Evolutionary conservation across 768 basidiomycete species (phyloP), one percentile per base, ranked within the genome.

Genomic region (Trametes elegans): DNA sequence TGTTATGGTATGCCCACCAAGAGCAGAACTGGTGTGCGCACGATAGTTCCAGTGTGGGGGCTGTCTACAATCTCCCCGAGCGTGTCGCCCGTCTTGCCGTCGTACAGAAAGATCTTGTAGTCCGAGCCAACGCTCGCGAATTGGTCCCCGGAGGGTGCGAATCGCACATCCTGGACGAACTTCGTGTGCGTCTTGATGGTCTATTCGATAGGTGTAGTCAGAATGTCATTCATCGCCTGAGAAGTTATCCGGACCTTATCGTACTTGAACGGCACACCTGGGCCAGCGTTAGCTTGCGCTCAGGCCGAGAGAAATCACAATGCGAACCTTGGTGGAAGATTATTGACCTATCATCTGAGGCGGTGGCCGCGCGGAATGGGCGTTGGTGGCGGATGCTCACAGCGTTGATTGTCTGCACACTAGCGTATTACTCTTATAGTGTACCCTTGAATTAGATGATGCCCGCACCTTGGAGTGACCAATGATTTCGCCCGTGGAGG

Each of bases 51-150:
- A 64, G 80, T 84, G 68, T 93, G 90, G 3, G 82, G 79, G 58
- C 67, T 79, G 51, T 87, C 85, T 11, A 79, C 77, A 46, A 94
- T 65, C 62, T 92, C 90, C 16, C 75, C 78, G 19, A 87, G 59
- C 3, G 83, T 84, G 24, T 96, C 90, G 1, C 94, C 95, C 2
- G 82, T 85, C 69, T 89, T 88, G 24, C 96, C 96, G 53, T 95
- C 91, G 67, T 95, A 96, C 11, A 98, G 64, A 74, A 97, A 90
- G 19, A 90, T 72, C 73, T 88, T 96, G 27, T 78, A 80, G 68
- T 98, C 96, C 5, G 90, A 88, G 19, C 93, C 96, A 31, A 90
- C 93, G 54, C 91, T 93, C 13, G 83, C 88, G 65, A 98, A 95
- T 38, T 84, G 74, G 36, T 87, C 82, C 2, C 96, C 96, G 8